phyloP scores from a whole-genome alignment of 495 filamentous ascomycete genomes.

The Opeltia flavorubescens region DNA sequence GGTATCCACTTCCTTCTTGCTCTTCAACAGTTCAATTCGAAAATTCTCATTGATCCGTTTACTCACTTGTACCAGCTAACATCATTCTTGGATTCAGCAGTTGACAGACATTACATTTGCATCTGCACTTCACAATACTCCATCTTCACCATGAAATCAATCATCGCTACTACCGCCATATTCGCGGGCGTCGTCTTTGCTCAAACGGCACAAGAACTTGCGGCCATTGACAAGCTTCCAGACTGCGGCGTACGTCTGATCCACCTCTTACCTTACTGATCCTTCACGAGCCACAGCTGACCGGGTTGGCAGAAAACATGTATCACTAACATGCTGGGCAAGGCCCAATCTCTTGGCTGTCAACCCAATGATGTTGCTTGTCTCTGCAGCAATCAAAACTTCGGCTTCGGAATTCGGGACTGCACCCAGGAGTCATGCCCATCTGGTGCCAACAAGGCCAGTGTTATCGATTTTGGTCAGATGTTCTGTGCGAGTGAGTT shows the following conservation, averaged over 20 bases:
- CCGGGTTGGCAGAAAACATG: slow-evolving; percentile 45
- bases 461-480: slow-evolving; percentile 11
- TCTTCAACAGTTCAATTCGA: too few species aligned
- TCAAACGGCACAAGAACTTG: slow-evolving; percentile 5
- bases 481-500: slow-evolving; percentile 19
- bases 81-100: background rate
- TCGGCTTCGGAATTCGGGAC: slow-evolving; percentile 63
- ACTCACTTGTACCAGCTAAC: background rate
- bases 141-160: slow-evolving; percentile 8
- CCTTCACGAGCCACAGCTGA: slow-evolving; percentile 2
- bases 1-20: too few species aligned
- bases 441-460: slow-evolving; percentile 1
- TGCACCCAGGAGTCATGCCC: slow-evolving; percentile 57
- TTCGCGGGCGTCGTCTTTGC: slow-evolving; percentile 10
- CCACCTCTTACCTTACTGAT: background rate
- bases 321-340: slow-evolving; percentile 54
- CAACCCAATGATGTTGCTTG: slow-evolving; percentile 39
- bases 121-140: background rate
- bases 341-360: slow-evolving; percentile 50
- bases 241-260: slow-evolving; percentile 14
- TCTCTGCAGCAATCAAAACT: slow-evolving; percentile 56
- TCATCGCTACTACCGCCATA: slow-evolving; percentile 9
- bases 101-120: background rate
- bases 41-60: too few species aligned
- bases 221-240: slow-evolving; percentile 9